Percentiles rank a stretch among this genome's conserved stretches.
phyloP scores from a whole-genome alignment of 2,329 filamentous ascomycete genomes.

The Paraconiothyrium brasiliense region DNA sequence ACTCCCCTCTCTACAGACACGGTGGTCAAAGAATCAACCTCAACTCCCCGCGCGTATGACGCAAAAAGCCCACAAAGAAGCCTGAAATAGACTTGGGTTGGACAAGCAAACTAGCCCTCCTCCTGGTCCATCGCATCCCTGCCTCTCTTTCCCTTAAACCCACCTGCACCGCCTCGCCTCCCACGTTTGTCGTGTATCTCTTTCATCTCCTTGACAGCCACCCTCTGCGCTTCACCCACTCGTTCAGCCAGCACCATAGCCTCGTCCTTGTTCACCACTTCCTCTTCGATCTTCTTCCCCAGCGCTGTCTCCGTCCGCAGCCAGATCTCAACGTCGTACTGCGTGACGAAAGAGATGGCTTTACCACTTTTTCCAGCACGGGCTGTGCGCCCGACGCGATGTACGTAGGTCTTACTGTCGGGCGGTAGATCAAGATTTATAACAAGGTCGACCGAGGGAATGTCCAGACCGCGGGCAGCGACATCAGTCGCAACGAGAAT shows the following conservation, averaged over 20 bases:
- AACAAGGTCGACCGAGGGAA: conserved; percentile 88
- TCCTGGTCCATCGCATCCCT: conserved; percentile 78
- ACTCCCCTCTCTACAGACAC: not conserved
- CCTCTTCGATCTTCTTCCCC: conserved; percentile 77
- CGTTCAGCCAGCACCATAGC: conserved; percentile 82
- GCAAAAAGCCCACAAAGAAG: not conserved
- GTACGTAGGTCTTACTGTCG: conserved; percentile 90
- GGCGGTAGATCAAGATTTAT: conserved; percentile 85
- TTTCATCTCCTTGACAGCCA: conserved; percentile 84
- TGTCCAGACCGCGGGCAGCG: conserved; percentile 91
- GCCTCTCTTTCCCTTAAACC: conserved; percentile 58
- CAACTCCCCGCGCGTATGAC: not conserved
- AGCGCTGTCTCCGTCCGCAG: conserved; percentile 83
- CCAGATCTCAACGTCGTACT: conserved; percentile 86
- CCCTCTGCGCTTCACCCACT: conserved; percentile 83
- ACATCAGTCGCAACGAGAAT: conserved; percentile 94
- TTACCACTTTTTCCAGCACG: conserved; percentile 85
- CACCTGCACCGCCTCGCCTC: conserved; percentile 62
- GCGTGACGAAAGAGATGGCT: conserved; percentile 82
- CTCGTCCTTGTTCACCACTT: conserved; percentile 78
- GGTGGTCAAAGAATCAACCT: not conserved
- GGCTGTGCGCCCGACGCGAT: conserved; percentile 87
- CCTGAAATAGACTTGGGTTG: not conserved
- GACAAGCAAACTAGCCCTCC: conserved; percentile 60
- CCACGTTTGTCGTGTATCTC: conserved; percentile 74